Base-by-base conservation (phyloP, 2,329 filamentous ascomycete species). In the Penicillium frequentans region DNA sequence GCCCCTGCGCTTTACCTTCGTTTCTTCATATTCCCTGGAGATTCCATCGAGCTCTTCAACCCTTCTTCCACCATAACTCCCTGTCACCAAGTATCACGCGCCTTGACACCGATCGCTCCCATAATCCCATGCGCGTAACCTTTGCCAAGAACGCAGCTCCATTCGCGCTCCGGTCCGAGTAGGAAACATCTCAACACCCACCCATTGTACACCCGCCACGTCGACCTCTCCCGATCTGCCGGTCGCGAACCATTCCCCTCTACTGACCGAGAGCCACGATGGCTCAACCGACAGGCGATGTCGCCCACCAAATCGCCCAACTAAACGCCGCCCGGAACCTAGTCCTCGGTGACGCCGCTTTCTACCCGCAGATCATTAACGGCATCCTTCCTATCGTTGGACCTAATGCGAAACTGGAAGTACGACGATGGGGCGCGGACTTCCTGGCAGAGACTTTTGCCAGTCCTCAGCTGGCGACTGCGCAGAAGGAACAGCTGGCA, bases 381-480 rank as follows among this genome's bases (percentile, higher is more conserved):
- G 92, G 91, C 48, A 91, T 98, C 61, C 80, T 98, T n/a, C 92
- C 93, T 55, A 93, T 98, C 68, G 90, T 97, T 75, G 87, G 88
- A 59, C 85, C 89, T 51, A 82, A 83, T 63, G 84, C 90, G 62
- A 84, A 86, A 59, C 77, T 96, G 55, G 91, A 96, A 75, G 80
- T 98, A 68, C 89, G 92, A 75, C 83, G 93, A 88, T 99, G 95
- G 95, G 95, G 93, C 26, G 89, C 93, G 61, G 93, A 97, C 60
- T 99, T 99, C 71, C 82, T 99, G 44, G 92, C 93, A 55, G 95
- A 99, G 79, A 92, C 93, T 2, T 98, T 99, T 77, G 89, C 95
- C 56, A 96, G 91, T 58, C 95, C 96, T n/a, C 86, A 89, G 23
- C 82, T 98, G 67, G 80, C 88, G 21, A 81, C 85, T 57, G 82